A percentile compares a stretch with the other conserved stretches of the same genome.
Evolutionary conservation across 164 flowering plant species (phyloP).

Genomic region (Liriodendron chinense): DNA sequence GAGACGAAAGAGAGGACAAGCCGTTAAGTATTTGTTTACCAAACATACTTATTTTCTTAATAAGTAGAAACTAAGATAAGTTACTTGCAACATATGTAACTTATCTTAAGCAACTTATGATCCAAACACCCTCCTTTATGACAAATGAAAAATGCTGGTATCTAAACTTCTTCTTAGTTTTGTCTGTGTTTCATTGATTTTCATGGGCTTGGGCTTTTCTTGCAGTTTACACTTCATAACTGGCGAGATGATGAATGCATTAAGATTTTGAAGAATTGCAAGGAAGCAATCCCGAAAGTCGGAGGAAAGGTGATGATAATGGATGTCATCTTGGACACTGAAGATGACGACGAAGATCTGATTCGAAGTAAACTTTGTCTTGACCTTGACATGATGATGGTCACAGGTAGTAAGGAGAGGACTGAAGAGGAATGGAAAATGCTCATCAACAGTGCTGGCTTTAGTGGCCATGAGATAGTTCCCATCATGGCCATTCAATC

Average conservation of each 20-base stretch:
- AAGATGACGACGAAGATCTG: neutral
- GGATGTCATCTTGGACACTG: slow-evolving; percentile 26
- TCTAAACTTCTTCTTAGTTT: too few relatives aligned
- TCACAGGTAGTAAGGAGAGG: slow-evolving; percentile 14
- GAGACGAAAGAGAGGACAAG: too few relatives aligned
- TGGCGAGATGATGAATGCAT: slow-evolving; percentile 7
- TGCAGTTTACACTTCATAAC: slow-evolving; percentile 5
- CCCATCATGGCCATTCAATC: slow-evolving; percentile 11
- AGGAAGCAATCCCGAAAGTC: slow-evolving; percentile 4
- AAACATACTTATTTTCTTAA: too few relatives aligned
- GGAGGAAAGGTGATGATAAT: slow-evolving; percentile 27
- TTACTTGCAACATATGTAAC: too few relatives aligned
- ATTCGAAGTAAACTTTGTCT: neutral
- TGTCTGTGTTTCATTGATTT: neutral
- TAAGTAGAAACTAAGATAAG: too few relatives aligned
- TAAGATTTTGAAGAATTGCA: slow-evolving; percentile 6
- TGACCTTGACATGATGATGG: slow-evolving; percentile 12
- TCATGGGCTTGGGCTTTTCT: neutral
- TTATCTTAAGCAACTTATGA: too few relatives aligned
- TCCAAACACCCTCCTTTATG: too few relatives aligned
- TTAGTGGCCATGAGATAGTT: neutral
- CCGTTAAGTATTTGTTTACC: too few relatives aligned
- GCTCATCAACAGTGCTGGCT: slow-evolving; percentile 5
- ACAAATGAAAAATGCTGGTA: too few relatives aligned
- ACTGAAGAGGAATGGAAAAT: slow-evolving; percentile 11